Percentiles rank a stretch among this genome's conserved stretches.
Evolutionary conservation across 352 stramenopile genomes (phyloP).

Genomic region (Pythium dissotocum): DNA sequence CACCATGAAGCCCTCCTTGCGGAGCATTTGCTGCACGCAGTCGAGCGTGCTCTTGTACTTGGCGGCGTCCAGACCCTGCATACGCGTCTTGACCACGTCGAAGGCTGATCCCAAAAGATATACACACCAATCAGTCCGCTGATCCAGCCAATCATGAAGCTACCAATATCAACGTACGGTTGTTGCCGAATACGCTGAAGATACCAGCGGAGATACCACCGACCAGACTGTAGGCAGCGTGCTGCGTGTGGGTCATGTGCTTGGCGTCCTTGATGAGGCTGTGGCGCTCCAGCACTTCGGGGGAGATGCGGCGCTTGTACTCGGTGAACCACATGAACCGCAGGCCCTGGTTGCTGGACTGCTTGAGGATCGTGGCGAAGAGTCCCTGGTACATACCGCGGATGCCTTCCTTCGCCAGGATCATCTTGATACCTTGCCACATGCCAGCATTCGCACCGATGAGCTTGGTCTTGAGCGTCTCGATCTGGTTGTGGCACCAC

Average conservation of each 20-base stretch:
- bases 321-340: slow-evolving; percentile 98
- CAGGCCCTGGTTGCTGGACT: slow-evolving; percentile 94
- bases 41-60: slow-evolving; percentile 87
- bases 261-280: slow-evolving; percentile 69
- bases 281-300: slow-evolving; percentile 51
- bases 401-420: slow-evolving; percentile 91
- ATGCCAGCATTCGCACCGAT: slow-evolving; percentile 96
- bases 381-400: slow-evolving; percentile 93
- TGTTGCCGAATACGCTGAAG: slow-evolving; percentile 97
- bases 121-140: slow-evolving; percentile 2
- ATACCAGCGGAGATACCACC: slow-evolving; percentile 95
- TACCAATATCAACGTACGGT: slow-evolving; percentile 72
- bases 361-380: slow-evolving; percentile 94
- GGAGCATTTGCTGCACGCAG: slow-evolving; percentile 90
- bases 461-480: slow-evolving; percentile 98
- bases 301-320: slow-evolving; percentile 85
- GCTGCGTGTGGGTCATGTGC: slow-evolving; percentile 65
- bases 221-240: slow-evolving; percentile 89
- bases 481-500: slow-evolving; percentile 45
- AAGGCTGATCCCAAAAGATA: slow-evolving; percentile 45
- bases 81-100: slow-evolving; percentile 86
- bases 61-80: slow-evolving; percentile 72
- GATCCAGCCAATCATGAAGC: not conserved
- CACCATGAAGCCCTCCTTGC: slow-evolving; percentile 82
- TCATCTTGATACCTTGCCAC: slow-evolving; percentile 89